Evolutionary conservation across 2,329 filamentous ascomycete species (phyloP).

Genomic region (Rutstroemia sp.): DNA sequence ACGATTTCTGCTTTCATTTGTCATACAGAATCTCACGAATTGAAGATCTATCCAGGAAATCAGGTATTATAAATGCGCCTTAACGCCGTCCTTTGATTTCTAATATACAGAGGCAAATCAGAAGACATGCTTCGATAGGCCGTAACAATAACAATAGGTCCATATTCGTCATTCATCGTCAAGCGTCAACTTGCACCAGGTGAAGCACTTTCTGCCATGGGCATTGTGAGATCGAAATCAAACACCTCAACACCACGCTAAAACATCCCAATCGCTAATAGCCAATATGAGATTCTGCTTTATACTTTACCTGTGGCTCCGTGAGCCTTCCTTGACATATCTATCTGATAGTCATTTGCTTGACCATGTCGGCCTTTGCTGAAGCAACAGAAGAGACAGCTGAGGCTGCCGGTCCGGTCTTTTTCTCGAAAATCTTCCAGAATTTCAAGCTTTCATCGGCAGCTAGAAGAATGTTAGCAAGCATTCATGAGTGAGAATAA

Average conservation of each 20-base stretch:
- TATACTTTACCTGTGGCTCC: constrained; percentile 29
- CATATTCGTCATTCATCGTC: constrained; percentile 21
- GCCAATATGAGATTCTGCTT: constrained; percentile 31
- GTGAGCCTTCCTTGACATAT: constrained; percentile 20
- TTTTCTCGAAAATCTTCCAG: constrained; percentile 99
- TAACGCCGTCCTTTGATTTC: too few species aligned
- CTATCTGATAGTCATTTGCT: constrained; percentile 92
- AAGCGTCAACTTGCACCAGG: constrained; percentile 31
- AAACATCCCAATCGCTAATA: constrained; percentile 35
- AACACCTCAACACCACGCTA: constrained; percentile 48
- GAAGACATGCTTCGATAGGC: neutral
- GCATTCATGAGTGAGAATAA: neutral
- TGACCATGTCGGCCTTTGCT: constrained; percentile 76
- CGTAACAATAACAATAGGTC: neutral
- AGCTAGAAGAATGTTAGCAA: constrained; percentile 41
- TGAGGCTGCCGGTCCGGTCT: constrained; percentile 65
- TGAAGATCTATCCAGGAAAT: too few species aligned
- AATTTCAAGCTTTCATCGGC: constrained; percentile 98
- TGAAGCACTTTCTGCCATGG: constrained; percentile 42
- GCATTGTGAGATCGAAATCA: constrained; percentile 34
- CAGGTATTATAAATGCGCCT: too few species aligned
- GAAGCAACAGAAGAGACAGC: constrained; percentile 60
- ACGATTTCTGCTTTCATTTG: too few species aligned
- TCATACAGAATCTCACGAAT: too few species aligned
- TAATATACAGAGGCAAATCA: too few species aligned